These are phyloP conservation scores for Pseudocercospora macadamiae DNA, from an alignment of 2,329 filamentous ascomycete species.

Conservation along the genomic window DNA sequence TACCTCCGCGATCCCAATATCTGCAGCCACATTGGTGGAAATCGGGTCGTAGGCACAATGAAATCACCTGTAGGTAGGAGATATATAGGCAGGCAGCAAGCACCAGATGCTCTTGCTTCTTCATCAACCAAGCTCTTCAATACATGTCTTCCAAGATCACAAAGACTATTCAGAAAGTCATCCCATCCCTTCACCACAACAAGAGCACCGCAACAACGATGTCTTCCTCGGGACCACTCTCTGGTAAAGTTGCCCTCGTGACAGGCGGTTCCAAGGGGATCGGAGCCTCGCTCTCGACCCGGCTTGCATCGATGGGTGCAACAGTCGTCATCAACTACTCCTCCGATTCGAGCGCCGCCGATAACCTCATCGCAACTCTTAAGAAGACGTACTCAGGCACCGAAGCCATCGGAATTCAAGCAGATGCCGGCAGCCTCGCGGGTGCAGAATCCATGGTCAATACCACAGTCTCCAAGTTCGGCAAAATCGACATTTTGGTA, in stretches of 20 bases:
- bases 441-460: slow-evolving; percentile 56
- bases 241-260: slow-evolving; percentile 22
- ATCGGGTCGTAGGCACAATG: too few species aligned
- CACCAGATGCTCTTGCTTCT: not conserved
- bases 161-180: not conserved
- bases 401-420: slow-evolving; percentile 58
- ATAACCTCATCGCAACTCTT: slow-evolving; percentile 55
- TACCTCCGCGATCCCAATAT: not conserved
- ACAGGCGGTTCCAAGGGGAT: slow-evolving; percentile 23
- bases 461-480: slow-evolving; percentile 53
- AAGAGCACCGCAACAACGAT: not conserved
- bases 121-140: not conserved
- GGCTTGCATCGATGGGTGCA: slow-evolving; percentile 46
- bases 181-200: not conserved
- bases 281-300: slow-evolving; percentile 11
- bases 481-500: slow-evolving; percentile 62
- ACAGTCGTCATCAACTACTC: slow-evolving; percentile 59
- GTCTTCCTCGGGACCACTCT: slow-evolving; percentile 6
- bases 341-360: slow-evolving; percentile 58
- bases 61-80: not conserved
- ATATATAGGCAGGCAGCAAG: not conserved
- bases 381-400: slow-evolving; percentile 37
- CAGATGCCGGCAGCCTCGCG: slow-evolving; percentile 53
- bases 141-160: not conserved
- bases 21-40: not conserved